Base-by-base conservation (phyloP, 192 early-diverging fungal species). In the Coemansia sp. region DNA sequence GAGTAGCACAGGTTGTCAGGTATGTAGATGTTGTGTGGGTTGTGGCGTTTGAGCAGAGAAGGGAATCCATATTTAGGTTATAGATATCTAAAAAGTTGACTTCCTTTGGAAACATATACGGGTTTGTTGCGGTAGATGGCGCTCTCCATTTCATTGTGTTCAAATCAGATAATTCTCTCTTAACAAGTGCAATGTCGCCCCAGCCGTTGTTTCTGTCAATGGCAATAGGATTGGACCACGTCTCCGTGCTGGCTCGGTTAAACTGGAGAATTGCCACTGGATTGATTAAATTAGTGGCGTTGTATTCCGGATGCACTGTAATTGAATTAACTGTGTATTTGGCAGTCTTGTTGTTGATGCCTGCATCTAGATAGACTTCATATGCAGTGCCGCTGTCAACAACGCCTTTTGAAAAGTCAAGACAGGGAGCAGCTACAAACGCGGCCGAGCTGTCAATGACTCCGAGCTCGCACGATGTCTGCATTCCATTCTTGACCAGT, bases 401-500 rank as follows among this genome's bases (percentile, higher is more conserved):
- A 10, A 5, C 11, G 43, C 43, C 32, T 39, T 37, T 37, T 15
- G 56, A 44, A 58, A 38, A 67, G 43, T 67, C 65, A 18, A 67
- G 42, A 32, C 65, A 67, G 3, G 37, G 12, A 39, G 56, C 56
- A 9, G 56, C 56, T 38, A 57, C 56, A 15, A 57, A 57, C 12
- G 56, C 57, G 5, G 40, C 39, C 1, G 19, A 43, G 53, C 44
- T 48, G 16, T 67, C 65, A 12, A 67, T 59, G 4, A 67, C 65
- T 38, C 56, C 56, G n/a, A 67, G 56, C 56, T 67, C 65, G 23
- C 65, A 67, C 3, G 65, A 67, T 5, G 56, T 67, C 1, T 57
- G 65, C n/a, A 59, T 59, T 42, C 65, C 65, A 26, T 67, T 59
- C 12, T 57, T 57, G 26, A 57, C 38, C 2, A 57, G 56, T 7